These are phyloP conservation scores for Diddensiella transvaalensis DNA, from an alignment of 805 yeast species.

Conservation along the genomic window DNA sequence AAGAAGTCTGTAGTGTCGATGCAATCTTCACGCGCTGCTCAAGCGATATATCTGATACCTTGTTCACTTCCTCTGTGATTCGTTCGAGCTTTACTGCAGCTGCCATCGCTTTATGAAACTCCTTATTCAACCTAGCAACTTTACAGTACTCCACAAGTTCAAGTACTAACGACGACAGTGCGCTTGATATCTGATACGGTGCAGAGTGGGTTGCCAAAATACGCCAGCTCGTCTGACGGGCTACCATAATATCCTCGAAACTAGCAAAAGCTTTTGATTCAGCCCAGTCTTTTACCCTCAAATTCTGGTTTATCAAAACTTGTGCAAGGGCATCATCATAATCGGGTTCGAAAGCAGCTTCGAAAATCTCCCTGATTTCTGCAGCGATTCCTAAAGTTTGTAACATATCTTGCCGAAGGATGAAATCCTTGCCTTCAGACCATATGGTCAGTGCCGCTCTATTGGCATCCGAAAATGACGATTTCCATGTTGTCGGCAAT, in stretches of 20 bases:
- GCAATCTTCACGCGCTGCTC: constrained; percentile 15
- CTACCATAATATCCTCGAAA: constrained; percentile 11
- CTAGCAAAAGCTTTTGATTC: neutral
- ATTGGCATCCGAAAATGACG: constrained; percentile 1
- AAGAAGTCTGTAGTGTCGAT: constrained; percentile 50
- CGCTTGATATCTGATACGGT: constrained; percentile 1
- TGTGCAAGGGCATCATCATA: neutral
- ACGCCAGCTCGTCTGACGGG: constrained; percentile 14
- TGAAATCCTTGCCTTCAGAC: neutral
- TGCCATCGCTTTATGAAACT: constrained; percentile 25
- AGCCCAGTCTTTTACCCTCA: constrained; percentile 3
- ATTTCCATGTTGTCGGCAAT: constrained; percentile 11
- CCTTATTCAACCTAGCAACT: constrained; percentile 22
- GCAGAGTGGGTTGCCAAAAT: neutral
- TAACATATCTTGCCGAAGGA: neutral
- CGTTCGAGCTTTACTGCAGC: constrained; percentile 24
- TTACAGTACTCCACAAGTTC: constrained; percentile 11
- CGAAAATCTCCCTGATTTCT: constrained; percentile 1
- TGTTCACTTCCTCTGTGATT: neutral
- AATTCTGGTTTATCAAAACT: neutral
- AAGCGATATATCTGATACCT: neutral
- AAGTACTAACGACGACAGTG: neutral
- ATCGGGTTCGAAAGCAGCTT: neutral
- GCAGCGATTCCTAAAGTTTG: neutral
- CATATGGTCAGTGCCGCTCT: neutral